Percentiles rank a stretch among this genome's conserved stretches.
These are phyloP conservation scores for Pseudogymnoascus sp. DNA, from an alignment of 2,329 filamentous ascomycete genomes.

Conservation along the genomic window DNA sequence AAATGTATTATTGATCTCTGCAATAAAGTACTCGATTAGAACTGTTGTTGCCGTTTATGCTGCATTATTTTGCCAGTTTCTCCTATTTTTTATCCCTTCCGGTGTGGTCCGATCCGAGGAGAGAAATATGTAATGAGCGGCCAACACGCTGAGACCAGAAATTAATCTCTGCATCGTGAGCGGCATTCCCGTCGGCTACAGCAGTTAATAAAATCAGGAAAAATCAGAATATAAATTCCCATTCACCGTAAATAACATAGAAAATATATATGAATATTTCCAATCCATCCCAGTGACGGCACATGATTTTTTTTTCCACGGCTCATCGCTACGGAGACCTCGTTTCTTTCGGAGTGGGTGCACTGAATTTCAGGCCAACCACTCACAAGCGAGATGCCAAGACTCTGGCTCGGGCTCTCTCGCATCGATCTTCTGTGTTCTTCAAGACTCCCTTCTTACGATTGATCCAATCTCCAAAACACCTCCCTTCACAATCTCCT, in stretches of 20 bases:
- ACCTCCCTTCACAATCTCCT: constrained; percentile 43
- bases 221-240: background rate
- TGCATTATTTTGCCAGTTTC: background rate
- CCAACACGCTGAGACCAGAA: background rate
- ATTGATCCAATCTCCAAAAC: constrained; percentile 21
- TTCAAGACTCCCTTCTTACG: constrained; percentile 9
- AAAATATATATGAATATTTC: background rate
- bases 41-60: background rate
- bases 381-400: constrained; percentile 9
- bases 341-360: constrained; percentile 4
- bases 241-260: background rate
- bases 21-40: background rate
- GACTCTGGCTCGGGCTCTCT: constrained; percentile 9
- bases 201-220: background rate
- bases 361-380: constrained; percentile 8
- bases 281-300: background rate
- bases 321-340: constrained; percentile 4
- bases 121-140: constrained; percentile 5
- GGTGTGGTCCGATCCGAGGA: constrained; percentile 5
- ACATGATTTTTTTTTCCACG: constrained; percentile 5
- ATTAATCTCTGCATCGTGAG: background rate
- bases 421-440: constrained; percentile 8
- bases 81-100: constrained; percentile 8
- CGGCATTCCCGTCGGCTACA: background rate
- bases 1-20: background rate